phyloP scores from a whole-genome alignment of 345 rosid species.

The Punica granatum region DNA sequence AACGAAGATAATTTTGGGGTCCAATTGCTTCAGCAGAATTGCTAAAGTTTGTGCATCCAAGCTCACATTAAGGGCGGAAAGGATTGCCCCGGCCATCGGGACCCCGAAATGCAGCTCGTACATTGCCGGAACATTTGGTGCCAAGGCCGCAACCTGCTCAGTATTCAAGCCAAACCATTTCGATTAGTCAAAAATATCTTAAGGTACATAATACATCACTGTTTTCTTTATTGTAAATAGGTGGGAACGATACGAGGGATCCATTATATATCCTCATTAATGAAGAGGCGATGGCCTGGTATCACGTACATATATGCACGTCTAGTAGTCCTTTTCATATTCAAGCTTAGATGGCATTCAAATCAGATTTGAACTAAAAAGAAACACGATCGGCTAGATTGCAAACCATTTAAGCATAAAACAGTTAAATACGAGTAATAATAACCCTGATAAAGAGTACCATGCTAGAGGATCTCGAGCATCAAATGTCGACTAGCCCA shows the following conservation, averaged over 20 bases:
- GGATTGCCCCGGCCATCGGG: constrained; percentile 54
- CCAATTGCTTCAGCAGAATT: constrained; percentile 16
- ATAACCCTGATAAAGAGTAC: too few species aligned
- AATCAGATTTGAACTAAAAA: not conserved
- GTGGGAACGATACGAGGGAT: too few species aligned
- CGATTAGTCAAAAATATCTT: not conserved
- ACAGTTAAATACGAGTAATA: too few species aligned
- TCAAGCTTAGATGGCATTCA: too few species aligned
- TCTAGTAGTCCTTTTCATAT: too few species aligned
- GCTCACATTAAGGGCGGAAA: constrained; percentile 33
- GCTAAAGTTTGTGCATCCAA: constrained; percentile 29
- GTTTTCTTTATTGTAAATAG: too few species aligned
- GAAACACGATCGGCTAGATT: not conserved
- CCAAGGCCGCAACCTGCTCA: constrained; percentile 44
- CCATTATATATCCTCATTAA: too few species aligned
- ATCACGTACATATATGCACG: too few species aligned
- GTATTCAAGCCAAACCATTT: not conserved
- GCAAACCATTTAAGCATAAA: not conserved
- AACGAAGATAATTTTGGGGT: constrained; percentile 35
- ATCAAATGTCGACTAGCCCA: too few species aligned
- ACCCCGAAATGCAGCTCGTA: constrained; percentile 52
- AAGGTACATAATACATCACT: too few species aligned
- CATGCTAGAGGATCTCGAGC: too few species aligned
- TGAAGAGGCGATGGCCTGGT: too few species aligned
- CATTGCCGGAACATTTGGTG: constrained; percentile 54